phyloP scores from a whole-genome alignment of 108 stramenopile genomes.

The Nitzschia palea region DNA sequence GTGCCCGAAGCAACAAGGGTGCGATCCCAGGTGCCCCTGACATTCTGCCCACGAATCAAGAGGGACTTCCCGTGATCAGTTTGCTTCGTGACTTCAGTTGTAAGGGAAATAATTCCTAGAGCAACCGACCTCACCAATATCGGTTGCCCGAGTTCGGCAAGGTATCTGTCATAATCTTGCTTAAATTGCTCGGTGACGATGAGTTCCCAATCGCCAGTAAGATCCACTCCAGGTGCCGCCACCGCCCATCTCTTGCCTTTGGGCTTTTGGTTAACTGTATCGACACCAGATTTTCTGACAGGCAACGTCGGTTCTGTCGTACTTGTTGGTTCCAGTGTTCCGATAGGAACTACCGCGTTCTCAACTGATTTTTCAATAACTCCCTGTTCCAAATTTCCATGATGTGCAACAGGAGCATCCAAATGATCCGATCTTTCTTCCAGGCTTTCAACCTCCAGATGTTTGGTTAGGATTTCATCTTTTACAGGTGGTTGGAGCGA shows the following conservation, averaged over 20 bases:
- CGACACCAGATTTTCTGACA: too few species aligned
- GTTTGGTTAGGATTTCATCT: too few species aligned
- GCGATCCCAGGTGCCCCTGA: conserved; percentile 78
- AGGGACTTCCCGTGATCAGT: conserved; percentile 54
- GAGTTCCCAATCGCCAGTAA: conserved; percentile 74
- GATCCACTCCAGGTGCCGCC: conserved; percentile 48
- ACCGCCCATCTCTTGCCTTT: conserved; percentile 67
- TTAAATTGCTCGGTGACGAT: conserved; percentile 70
- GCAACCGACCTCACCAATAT: conserved; percentile 70
- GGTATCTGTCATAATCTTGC: conserved; percentile 69
- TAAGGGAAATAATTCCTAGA: conserved; percentile 58
- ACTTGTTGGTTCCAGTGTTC: too few species aligned
- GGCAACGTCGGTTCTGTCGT: too few species aligned
- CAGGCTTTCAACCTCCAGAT: too few species aligned
- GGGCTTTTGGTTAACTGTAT: too few species aligned
- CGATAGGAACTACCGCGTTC: too few species aligned
- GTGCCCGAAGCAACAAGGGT: conserved; percentile 64
- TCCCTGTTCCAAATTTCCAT: too few species aligned
- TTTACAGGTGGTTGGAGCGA: too few species aligned
- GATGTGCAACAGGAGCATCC: too few species aligned
- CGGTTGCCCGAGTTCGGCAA: conserved; percentile 74
- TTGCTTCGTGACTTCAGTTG: conserved; percentile 72
- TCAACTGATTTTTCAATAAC: too few species aligned
- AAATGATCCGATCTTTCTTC: too few species aligned
- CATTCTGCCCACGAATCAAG: conserved; percentile 62